A percentile compares a stretch with the other conserved stretches of the same genome.
These are phyloP conservation scores for Globisporangium uncinulatum DNA, from an alignment of 352 stramenopile species.

Conservation along the genomic window DNA sequence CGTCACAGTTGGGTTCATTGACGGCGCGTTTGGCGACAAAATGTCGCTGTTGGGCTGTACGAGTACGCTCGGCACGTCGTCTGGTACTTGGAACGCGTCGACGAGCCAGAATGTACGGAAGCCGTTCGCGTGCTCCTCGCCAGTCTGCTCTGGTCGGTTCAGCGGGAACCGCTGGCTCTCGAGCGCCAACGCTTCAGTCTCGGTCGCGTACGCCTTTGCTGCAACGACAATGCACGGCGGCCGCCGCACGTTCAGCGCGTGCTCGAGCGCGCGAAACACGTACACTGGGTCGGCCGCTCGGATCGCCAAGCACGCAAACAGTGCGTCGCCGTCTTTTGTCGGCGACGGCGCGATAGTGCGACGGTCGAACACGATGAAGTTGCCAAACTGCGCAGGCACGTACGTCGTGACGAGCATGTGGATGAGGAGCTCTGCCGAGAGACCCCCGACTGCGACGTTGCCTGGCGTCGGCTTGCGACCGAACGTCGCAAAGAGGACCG, in stretches of 20 bases:
- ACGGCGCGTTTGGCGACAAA: slow-evolving; percentile 76
- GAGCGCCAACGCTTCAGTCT: slow-evolving; percentile 15
- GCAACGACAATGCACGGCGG: slow-evolving; percentile 81
- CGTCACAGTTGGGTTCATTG: slow-evolving; percentile 80
- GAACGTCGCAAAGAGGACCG: slow-evolving; percentile 90
- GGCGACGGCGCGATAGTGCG: slow-evolving; percentile 42
- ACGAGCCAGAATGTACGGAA: slow-evolving; percentile 88
- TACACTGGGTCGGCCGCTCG: slow-evolving; percentile 35
- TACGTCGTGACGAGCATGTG: slow-evolving; percentile 91
- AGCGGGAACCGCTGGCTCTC: slow-evolving; percentile 34
- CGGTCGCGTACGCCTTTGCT: slow-evolving; percentile 18
- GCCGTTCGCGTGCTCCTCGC: slow-evolving; percentile 78
- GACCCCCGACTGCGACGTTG: slow-evolving; percentile 81
- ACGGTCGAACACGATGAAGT: slow-evolving; percentile 86
- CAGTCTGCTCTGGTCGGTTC: slow-evolving; percentile 91
- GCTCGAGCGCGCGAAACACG: slow-evolving; percentile 72
- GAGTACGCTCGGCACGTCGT: slow-evolving; percentile 40
- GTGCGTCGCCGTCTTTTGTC: slow-evolving; percentile 38
- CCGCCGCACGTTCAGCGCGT: slow-evolving; percentile 83
- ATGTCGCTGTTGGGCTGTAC: slow-evolving; percentile 81
- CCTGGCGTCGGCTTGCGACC: slow-evolving; percentile 67
- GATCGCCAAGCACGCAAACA: slow-evolving; percentile 47
- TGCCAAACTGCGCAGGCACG: slow-evolving; percentile 90
- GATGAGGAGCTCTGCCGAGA: slow-evolving; percentile 83
- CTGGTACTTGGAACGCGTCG: slow-evolving; percentile 35